phyloP scores from a whole-genome alignment of 495 filamentous ascomycete genomes.

The Lasiosphaeris hirsuta region DNA sequence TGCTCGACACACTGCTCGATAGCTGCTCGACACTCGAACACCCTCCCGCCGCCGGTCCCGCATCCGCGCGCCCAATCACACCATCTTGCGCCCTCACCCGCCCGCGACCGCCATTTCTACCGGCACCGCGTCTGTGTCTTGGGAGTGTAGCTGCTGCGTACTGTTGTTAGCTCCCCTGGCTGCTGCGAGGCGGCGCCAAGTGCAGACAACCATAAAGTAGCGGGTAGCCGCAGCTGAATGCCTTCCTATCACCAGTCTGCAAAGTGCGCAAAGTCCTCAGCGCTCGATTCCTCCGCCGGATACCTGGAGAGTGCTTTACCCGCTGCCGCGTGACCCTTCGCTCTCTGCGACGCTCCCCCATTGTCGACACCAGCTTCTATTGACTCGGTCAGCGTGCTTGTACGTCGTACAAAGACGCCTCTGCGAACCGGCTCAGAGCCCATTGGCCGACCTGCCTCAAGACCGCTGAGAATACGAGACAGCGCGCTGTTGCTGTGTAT shows the following conservation, averaged over 20 bases:
- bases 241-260: constrained; percentile 26
- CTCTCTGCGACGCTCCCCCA: constrained; percentile 28
- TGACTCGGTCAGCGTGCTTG: constrained; percentile 35
- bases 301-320: constrained; percentile 38
- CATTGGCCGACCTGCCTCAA: constrained; percentile 34
- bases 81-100: constrained; percentile 1
- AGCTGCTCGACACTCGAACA: background rate
- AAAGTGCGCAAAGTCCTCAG: constrained; percentile 10
- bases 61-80: constrained; percentile 20
- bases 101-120: background rate
- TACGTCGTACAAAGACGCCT: constrained; percentile 43
- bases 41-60: constrained; percentile 8
- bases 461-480: constrained; percentile 33
- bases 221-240: constrained; percentile 35
- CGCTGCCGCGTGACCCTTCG: constrained; percentile 43
- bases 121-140: constrained; percentile 1
- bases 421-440: constrained; percentile 42
- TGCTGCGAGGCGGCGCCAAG: constrained; percentile 27
- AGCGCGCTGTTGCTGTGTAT: constrained; percentile 31
- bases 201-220: constrained; percentile 27
- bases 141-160: too few species aligned
- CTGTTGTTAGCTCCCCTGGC: background rate
- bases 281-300: constrained; percentile 7
- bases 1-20: background rate
- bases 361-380: constrained; percentile 34